Evolutionary conservation across 169 alveolate species (phyloP), one percentile per base, ranked within the genome.

Genomic region (Cystoisospora suis): DNA sequence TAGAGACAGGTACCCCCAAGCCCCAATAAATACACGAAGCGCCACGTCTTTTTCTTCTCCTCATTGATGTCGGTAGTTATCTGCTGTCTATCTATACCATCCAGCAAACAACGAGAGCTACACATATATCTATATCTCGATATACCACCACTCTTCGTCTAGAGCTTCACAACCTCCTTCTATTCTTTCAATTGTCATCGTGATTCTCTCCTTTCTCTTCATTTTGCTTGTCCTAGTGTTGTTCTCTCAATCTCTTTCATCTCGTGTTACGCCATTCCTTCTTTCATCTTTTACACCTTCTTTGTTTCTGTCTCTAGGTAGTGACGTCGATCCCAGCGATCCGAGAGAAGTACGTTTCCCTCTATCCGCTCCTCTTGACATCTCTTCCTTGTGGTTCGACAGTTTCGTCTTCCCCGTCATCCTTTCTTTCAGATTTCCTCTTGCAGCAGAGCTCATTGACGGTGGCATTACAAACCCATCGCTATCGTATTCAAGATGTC

Each of bases 401-500:
- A 58, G 90, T 81, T 42, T 59, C 46, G 27, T 58, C 49, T 59
- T 53, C 77, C n/a, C 80, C 91, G 56, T 4, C 83, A 23, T 20
- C 83, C 58, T 29, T 38, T 47, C 17, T 56, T 72, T 1, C 53
- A 12, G 83, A 72, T 32, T 72, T 72, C 53, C 53, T 72, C 15
- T 34, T 87, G 61, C 86, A 72, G 87, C 87, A 69, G 32, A 81
- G 91, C 69, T 58, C 87, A 5, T 87, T 87, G 70, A 72, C 91
- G 36, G 87, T 69, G 56, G 91, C 91, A 29, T 79, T 87, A 46
- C 91, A 87, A 80, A 70, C 91, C 27, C 86, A 59, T 36, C 86
- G 91, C 34, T 80, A 47, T 36, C 56, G 80, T 38, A n/a, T 87
- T 59, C 91, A 87, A 80, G 49, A 87, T 59, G 80, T 53, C 6